Conservation (phyloP, 169 alveolate species). For the Sarcocystis neurona region DNA sequence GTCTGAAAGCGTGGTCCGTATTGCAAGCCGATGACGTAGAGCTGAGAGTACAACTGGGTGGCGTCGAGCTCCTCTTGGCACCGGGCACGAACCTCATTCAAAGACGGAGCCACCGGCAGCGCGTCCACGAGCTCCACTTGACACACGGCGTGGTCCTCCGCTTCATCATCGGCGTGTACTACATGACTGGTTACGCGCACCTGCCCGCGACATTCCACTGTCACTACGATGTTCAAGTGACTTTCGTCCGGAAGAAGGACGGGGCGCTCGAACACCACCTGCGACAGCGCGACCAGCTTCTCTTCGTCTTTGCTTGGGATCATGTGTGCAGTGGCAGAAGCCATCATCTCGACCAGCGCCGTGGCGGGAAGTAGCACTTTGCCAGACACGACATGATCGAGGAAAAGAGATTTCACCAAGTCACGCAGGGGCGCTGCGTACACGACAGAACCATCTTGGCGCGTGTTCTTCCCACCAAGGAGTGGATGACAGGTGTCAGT, state of each 20-base stretch:
- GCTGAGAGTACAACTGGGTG: slow-evolving; percentile 54
- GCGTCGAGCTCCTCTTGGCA: slow-evolving; percentile 43
- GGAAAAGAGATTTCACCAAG: slow-evolving; percentile 22
- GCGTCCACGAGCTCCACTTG: slow-evolving; percentile 32
- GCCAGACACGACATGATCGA: slow-evolving; percentile 61
- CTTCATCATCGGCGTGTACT: slow-evolving; percentile 27
- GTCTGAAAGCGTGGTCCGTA: slow-evolving; percentile 75
- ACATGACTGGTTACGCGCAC: slow-evolving; percentile 49
- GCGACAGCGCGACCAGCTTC: slow-evolving; percentile 36
- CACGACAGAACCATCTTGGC: slow-evolving; percentile 40
- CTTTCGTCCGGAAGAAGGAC: slow-evolving; percentile 19
- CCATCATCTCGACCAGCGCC: slow-evolving; percentile 60
- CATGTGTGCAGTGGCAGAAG: slow-evolving; percentile 40
- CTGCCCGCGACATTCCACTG: slow-evolving; percentile 40
- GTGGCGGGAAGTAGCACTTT: slow-evolving; percentile 60
- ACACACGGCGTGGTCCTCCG: slow-evolving; percentile 34
- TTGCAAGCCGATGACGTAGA: slow-evolving; percentile 66
- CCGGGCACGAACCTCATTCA: slow-evolving; percentile 23
- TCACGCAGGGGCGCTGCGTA: slow-evolving; percentile 27
- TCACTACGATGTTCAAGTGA: background rate
- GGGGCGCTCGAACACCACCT: slow-evolving; percentile 61
- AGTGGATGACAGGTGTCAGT: slow-evolving; percentile 56
- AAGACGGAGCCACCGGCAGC: background rate
- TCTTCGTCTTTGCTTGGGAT: background rate
- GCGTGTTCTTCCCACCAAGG: slow-evolving; percentile 39